Evolutionary conservation across 2,329 filamentous ascomycete species (phyloP).

Genomic region (Beauveria sp.): DNA sequence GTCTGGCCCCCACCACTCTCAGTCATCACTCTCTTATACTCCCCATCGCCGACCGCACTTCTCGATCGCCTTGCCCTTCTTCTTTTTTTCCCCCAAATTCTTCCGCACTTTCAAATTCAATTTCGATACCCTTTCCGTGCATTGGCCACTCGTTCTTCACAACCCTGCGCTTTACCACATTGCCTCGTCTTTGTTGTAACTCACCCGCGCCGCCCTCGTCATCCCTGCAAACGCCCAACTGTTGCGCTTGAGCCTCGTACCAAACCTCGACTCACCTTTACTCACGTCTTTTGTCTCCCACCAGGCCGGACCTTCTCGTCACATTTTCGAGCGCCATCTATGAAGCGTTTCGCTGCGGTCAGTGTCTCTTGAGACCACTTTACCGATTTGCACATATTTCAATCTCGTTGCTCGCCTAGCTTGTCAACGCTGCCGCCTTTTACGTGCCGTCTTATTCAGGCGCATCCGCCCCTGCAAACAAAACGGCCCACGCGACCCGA

Average conservation of each 20-base stretch:
- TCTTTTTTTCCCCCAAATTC: background rate
- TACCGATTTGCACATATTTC: background rate
- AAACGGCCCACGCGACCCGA: constrained; percentile 2
- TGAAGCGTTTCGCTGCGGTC: constrained; percentile 4
- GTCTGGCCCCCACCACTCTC: constrained; percentile 9
- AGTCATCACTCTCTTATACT: constrained; percentile 7
- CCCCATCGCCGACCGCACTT: constrained; percentile 9
- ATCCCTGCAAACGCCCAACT: constrained; percentile 2
- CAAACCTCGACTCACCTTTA: background rate
- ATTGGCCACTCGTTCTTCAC: background rate
- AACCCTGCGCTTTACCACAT: background rate
- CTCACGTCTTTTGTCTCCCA: background rate
- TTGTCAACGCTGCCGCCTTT: background rate
- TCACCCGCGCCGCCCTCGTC: background rate
- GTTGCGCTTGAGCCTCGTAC: background rate
- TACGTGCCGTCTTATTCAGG: background rate
- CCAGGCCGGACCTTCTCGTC: background rate
- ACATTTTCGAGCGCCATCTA: constrained; percentile 1
- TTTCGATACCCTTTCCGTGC: background rate
- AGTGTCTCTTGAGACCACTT: constrained; percentile 2
- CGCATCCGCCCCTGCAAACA: constrained; percentile 1
- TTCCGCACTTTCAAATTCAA: background rate
- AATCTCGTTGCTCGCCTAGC: background rate
- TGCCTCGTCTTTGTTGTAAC: background rate
- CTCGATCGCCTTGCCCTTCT: background rate